phyloP scores from a whole-genome alignment of 148 eudicot species.

The Fagopyrum esculentum region DNA sequence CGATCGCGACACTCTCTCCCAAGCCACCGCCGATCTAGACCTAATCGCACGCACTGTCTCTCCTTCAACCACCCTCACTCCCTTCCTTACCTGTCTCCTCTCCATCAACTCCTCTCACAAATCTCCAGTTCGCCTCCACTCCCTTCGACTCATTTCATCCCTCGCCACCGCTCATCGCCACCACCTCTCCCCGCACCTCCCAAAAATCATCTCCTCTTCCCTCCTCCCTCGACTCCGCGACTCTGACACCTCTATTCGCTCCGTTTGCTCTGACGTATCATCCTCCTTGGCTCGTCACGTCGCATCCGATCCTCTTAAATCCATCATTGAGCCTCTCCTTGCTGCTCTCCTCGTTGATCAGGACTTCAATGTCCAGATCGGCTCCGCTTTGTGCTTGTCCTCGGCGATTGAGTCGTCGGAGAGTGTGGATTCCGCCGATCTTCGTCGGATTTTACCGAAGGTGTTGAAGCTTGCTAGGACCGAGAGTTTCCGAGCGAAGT shows the following conservation, averaged over 20 bases:
- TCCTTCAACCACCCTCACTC: conserved; percentile 23
- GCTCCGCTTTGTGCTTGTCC: conserved; percentile 39
- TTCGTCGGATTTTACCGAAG: conserved; percentile 33
- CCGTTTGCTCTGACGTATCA: conserved; percentile 16
- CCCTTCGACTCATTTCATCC: conserved; percentile 29
- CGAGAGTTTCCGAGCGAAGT: conserved; percentile 44
- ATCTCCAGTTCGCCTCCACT: conserved; percentile 42
- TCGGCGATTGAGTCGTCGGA: conserved; percentile 37
- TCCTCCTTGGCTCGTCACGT: conserved; percentile 12
- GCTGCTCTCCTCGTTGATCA: conserved; percentile 37
- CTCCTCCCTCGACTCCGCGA: conserved; percentile 48
- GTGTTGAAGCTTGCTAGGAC: conserved; percentile 32
- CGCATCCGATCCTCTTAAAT: conserved; percentile 19
- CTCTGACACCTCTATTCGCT: conserved; percentile 33
- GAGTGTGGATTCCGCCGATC: conserved; percentile 22
- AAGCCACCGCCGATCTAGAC: conserved; percentile 37
- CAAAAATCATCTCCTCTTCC: conserved; percentile 29
- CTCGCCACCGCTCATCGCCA: conserved; percentile 24
- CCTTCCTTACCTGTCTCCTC: conserved; percentile 42
- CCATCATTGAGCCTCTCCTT: conserved; percentile 26
- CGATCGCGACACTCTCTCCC: conserved; percentile 50
- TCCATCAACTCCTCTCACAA: conserved; percentile 40
- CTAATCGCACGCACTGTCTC: conserved; percentile 29
- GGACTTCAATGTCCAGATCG: conserved; percentile 37
- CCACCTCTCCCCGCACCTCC: conserved; percentile 33